Base-by-base conservation (phyloP, 140 eudicot species). In the Oenanthe javanica region DNA sequence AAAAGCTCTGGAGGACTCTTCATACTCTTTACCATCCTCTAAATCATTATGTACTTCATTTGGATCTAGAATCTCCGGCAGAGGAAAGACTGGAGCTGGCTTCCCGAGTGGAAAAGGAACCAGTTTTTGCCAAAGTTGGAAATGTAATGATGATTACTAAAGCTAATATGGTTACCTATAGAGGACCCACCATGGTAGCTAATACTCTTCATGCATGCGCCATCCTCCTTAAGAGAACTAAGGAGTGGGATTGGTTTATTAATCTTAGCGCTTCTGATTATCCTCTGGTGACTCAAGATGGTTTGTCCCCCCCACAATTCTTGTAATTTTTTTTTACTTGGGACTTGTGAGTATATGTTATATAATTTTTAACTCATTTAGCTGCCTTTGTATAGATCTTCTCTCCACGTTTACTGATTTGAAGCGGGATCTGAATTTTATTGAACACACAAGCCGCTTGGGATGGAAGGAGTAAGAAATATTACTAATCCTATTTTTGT, bases 191-290 rank as follows among this genome's bases (percentile, higher is more conserved):
- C 83, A 93, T 93, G 98, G 96, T 93, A 78, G 80, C 98, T 18
- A 93, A 89, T 77, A 93, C 98, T 6, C 96, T 93, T 80, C 98
- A 93, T 77, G 98, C 98, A 2, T 93, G 98, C 82, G 98, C 98
- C 61, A 88, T 93, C 82, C 97, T 93, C 80, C 89, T 93, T 18
- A 91, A 84, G 81, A 84, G 75, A 79, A 72, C 83, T 76, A 82
- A 89, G 71, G 96, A 93, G 50, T 93, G 98, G 98, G 98, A 93
- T 82, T 93, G 98, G 98, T 93, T 93, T 87, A 93, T 93, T 57
- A 93, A 93, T 80, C 91, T 93, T 38, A 93, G 98, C 78, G 98
- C 98, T n/a, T 93, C 98, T 7, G 98, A 93, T 87, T 93, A 93
- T 84, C 98, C 98, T 72, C 86, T 93, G 25, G 97, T 93, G 81